Percentiles rank a stretch among this genome's conserved stretches.
Conservation (phyloP, 805 yeast genomes). For the Ogataea chonburiensis region DNA sequence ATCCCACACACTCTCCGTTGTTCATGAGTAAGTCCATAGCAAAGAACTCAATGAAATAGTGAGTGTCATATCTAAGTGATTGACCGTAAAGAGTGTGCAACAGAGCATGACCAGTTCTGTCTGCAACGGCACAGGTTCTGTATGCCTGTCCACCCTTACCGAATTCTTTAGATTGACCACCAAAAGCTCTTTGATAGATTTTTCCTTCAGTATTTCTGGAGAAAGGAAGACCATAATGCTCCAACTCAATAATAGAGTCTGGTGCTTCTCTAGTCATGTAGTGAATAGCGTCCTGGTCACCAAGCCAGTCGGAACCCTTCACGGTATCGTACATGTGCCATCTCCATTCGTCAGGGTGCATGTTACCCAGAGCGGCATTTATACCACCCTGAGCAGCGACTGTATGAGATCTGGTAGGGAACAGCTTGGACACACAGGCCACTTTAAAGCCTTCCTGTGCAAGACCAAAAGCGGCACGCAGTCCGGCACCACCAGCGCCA, state of each 20-base stretch:
- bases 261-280: conserved; percentile 99
- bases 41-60: conserved; percentile 95
- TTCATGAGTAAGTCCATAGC: conserved; percentile 94
- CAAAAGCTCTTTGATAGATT: conserved; percentile 98
- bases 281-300: conserved; percentile 98
- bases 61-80: conserved; percentile 94
- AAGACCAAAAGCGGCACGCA: conserved; percentile 96
- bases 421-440: conserved; percentile 94
- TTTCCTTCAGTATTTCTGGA: conserved; percentile 96
- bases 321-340: conserved; percentile 99
- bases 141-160: conserved; percentile 99
- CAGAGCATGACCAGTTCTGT: conserved; percentile 97
- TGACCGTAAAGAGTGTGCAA: conserved; percentile 96
- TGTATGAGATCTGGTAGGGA: conserved; percentile 98
- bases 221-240: conserved; percentile 98
- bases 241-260: conserved; percentile 89
- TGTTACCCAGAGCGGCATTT: conserved; percentile 97
- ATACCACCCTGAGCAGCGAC: conserved; percentile 99
- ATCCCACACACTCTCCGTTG: conserved; percentile 95
- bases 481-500: conserved; percentile 99
- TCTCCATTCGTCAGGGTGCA: conserved; percentile 98
- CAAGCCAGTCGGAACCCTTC: conserved; percentile 98
- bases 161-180: conserved; percentile 92
- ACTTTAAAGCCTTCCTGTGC: conserved; percentile 97
- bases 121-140: conserved; percentile 99